Percentiles rank a stretch among this genome's conserved stretches.
Evolutionary conservation across 106 monocot species (phyloP).

Genomic region (Acorus gramineus): DNA sequence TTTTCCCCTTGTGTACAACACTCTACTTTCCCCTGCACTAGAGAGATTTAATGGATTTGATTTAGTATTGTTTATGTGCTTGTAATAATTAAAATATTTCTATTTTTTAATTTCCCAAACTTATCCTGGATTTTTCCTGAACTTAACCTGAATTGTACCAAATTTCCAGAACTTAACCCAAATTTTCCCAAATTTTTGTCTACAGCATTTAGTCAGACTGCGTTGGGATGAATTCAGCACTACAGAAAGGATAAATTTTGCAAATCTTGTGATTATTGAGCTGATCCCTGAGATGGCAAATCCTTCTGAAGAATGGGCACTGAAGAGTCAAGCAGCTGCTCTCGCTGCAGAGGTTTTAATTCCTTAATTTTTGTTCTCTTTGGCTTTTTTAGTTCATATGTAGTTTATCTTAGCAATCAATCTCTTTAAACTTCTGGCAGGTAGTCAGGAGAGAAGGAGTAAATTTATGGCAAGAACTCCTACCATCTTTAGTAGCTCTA

Average conservation of each 20-base stretch:
- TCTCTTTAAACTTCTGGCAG: slow-evolving; percentile 25
- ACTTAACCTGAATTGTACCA: background rate
- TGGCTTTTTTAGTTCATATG: background rate
- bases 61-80: background rate
- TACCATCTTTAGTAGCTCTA: slow-evolving; percentile 71
- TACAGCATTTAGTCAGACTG: slow-evolving; percentile 88
- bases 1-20: no score
- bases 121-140: background rate
- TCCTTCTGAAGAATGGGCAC: slow-evolving; percentile 79
- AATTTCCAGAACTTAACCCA: background rate
- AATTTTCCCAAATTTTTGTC: background rate
- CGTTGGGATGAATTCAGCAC: slow-evolving; percentile 81
- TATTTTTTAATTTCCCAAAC: background rate
- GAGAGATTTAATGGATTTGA: background rate
- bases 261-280: slow-evolving; percentile 43
- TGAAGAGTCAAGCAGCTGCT: slow-evolving; percentile 93
- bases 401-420: background rate
- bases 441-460: slow-evolving; percentile 84
- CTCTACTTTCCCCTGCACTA: no score
- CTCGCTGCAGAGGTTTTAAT: slow-evolving; percentile 78
- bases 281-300: slow-evolving; percentile 56
- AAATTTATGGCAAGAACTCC: slow-evolving; percentile 68
- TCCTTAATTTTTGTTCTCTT: slow-evolving; percentile 1
- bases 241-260: slow-evolving; percentile 61
- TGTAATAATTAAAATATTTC: background rate